Conservation (phyloP, 2,329 filamentous ascomycete species). For the Xylaria polymorpha region DNA sequence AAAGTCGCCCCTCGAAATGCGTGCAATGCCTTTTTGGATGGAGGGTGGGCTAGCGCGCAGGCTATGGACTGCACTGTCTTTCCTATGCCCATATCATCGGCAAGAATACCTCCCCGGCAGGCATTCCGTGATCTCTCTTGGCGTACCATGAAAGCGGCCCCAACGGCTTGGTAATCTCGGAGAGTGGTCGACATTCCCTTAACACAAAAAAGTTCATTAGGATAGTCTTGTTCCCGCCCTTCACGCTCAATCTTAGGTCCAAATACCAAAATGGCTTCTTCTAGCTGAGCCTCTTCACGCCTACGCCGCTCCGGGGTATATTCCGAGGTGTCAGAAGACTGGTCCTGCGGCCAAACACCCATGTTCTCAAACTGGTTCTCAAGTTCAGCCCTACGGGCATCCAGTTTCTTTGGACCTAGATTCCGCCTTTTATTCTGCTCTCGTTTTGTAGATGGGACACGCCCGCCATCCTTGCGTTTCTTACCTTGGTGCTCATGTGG, state of each 20-base stretch:
- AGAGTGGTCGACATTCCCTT: slow-evolving; percentile 23
- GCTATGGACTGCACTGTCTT: slow-evolving; percentile 35
- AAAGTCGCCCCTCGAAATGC: neutral
- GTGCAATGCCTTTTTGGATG: slow-evolving; percentile 5
- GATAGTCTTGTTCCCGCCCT: neutral
- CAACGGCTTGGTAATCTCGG: slow-evolving; percentile 34
- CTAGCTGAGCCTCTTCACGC: slow-evolving; percentile 1
- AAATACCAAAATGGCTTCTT: slow-evolving; percentile 6
- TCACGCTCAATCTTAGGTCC: slow-evolving; percentile 8
- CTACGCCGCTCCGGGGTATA: slow-evolving; percentile 8
- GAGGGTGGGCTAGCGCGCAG: slow-evolving; percentile 21
- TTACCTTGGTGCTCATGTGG: neutral
- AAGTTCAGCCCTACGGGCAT: neutral
- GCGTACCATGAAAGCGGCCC: slow-evolving; percentile 29
- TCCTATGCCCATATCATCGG: slow-evolving; percentile 38
- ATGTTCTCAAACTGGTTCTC: slow-evolving; percentile 7
- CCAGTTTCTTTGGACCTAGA: neutral
- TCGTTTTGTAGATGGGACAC: neutral
- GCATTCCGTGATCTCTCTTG: slow-evolving; percentile 10
- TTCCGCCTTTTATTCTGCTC: slow-evolving; percentile 9
- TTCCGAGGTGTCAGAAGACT: neutral
- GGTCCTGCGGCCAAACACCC: neutral
- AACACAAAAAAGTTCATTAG: slow-evolving; percentile 18
- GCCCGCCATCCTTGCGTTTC: neutral
- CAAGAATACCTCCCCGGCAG: slow-evolving; percentile 32